Percentiles rank a stretch among this genome's conserved stretches.
These are phyloP conservation scores for Ettlia oleoabundans DNA, from an alignment of 139 green algal genomes.

Conservation along the genomic window DNA sequence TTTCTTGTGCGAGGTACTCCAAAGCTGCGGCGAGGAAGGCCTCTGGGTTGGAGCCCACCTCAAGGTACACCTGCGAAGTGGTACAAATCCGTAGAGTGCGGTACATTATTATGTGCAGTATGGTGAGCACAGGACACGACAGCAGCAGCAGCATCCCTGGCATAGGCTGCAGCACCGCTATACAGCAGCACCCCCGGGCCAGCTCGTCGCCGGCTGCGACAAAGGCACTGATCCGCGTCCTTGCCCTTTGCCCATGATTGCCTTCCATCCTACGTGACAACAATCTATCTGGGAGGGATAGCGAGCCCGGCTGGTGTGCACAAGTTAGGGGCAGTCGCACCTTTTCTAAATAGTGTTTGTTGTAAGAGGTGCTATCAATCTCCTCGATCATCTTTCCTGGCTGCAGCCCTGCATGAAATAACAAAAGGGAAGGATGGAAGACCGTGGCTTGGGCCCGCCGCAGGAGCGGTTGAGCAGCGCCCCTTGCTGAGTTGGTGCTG, in stretches of 20 bases:
- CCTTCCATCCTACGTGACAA: too few relatives aligned
- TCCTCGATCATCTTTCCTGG: slow-evolving; percentile 29
- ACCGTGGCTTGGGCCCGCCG: not conserved
- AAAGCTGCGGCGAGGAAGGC: slow-evolving; percentile 32
- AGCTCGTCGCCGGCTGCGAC: too few relatives aligned
- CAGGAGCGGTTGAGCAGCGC: too few relatives aligned
- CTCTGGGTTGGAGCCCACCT: slow-evolving; percentile 1
- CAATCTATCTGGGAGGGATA: not conserved
- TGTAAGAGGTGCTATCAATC: slow-evolving; percentile 17
- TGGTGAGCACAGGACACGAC: not conserved
- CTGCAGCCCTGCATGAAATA: not conserved
- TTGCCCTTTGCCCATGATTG: too few relatives aligned
- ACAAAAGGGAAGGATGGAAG: not conserved
- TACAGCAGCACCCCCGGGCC: too few relatives aligned
- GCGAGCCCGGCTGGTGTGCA: not conserved
- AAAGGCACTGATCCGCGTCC: too few relatives aligned
- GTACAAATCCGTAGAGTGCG: not conserved
- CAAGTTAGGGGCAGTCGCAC: not conserved
- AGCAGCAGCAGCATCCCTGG: too few relatives aligned
- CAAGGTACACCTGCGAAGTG: slow-evolving; percentile 15
- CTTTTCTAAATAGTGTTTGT: slow-evolving; percentile 45
- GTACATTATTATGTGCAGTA: too few relatives aligned
- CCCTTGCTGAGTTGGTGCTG: too few relatives aligned
- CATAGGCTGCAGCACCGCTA: too few relatives aligned
- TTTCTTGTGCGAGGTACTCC: slow-evolving; percentile 14